phyloP scores from a whole-genome alignment of 148 eudicot genomes.

The Pouteria glomerata region DNA sequence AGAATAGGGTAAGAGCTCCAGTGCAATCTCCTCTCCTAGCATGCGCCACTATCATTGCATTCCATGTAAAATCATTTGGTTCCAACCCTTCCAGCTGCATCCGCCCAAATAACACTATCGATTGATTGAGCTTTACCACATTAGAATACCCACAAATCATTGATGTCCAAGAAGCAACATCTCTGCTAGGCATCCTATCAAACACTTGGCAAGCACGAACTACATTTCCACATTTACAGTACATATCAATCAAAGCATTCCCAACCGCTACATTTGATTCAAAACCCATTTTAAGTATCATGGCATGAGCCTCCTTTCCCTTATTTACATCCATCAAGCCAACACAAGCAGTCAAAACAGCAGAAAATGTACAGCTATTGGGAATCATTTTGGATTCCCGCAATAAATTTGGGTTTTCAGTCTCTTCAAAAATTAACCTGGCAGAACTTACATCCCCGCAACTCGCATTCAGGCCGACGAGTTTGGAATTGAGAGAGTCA shows the following conservation, averaged over 20 bases:
- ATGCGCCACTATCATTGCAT: conserved; percentile 43
- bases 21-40: conserved; percentile 53
- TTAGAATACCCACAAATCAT: conserved; percentile 55
- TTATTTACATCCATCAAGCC: conserved; percentile 51
- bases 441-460: conserved; percentile 52
- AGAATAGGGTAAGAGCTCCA: conserved; percentile 33
- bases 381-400: conserved; percentile 29
- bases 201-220: conserved; percentile 45
- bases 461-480: conserved; percentile 48
- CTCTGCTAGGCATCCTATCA: conserved; percentile 41
- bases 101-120: conserved; percentile 41
- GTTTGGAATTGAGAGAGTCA: conserved; percentile 37
- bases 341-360: conserved; percentile 54
- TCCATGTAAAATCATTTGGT: conserved; percentile 68
- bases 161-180: conserved; percentile 64
- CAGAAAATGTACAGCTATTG: conserved; percentile 45
- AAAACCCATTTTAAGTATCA: conserved; percentile 42
- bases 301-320: conserved; percentile 55
- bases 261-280: conserved; percentile 35
- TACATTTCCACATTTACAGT: conserved; percentile 45
- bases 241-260: conserved; percentile 66
- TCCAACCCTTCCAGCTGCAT: conserved; percentile 52
- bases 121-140: conserved; percentile 33
- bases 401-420: conserved; percentile 42
- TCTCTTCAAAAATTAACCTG: conserved; percentile 34